Percentiles rank a stretch among this genome's conserved stretches.
Conservation (phyloP, 805 yeast species). For the Teunomyces barrocoloradensis region DNA sequence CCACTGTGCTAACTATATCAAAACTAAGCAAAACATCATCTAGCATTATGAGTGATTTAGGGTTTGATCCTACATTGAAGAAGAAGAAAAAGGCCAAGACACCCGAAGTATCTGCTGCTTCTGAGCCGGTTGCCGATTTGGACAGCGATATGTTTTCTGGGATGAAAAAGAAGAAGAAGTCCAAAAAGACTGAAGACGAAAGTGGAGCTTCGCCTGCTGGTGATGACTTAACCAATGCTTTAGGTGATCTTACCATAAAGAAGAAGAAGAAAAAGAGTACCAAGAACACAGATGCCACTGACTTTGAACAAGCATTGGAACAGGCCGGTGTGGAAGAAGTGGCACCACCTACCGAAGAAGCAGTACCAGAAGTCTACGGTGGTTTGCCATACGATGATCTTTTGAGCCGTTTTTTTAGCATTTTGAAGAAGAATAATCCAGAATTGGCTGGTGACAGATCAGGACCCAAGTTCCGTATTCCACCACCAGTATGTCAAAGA, state of each 20-base stretch:
- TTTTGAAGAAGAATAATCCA: slow-evolving; percentile 91
- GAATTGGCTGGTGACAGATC: slow-evolving; percentile 96
- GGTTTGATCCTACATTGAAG: slow-evolving; percentile 72
- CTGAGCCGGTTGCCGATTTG: slow-evolving; percentile 33
- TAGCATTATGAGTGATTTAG: slow-evolving; percentile 47
- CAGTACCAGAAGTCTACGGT: slow-evolving; percentile 29
- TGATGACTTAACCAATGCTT: slow-evolving; percentile 34
- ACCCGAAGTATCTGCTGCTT: slow-evolving; percentile 40
- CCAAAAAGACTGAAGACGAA: slow-evolving; percentile 43
- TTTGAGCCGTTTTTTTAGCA: slow-evolving; percentile 79
- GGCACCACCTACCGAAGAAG: slow-evolving; percentile 27
- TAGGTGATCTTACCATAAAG: slow-evolving; percentile 47
- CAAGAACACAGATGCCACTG: slow-evolving; percentile 58
- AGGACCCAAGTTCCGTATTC: slow-evolving; percentile 90
- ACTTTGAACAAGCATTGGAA: slow-evolving; percentile 85
- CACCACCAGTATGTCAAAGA: slow-evolving; percentile 95
- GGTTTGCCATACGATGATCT: slow-evolving; percentile 76
- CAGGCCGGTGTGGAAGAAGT: slow-evolving; percentile 78
- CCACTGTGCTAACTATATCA: not conserved
- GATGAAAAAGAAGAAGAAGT: slow-evolving; percentile 75
- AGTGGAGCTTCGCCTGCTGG: slow-evolving; percentile 19
- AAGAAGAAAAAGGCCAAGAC: slow-evolving; percentile 70
- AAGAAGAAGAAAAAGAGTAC: slow-evolving; percentile 78
- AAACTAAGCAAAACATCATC: not conserved
- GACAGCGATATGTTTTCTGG: slow-evolving; percentile 68